Percentiles rank a stretch among this genome's conserved stretches.
Conservation (phyloP, 202 grass and related monocot genomes). For the Thinopyrum obtusiflorum region DNA sequence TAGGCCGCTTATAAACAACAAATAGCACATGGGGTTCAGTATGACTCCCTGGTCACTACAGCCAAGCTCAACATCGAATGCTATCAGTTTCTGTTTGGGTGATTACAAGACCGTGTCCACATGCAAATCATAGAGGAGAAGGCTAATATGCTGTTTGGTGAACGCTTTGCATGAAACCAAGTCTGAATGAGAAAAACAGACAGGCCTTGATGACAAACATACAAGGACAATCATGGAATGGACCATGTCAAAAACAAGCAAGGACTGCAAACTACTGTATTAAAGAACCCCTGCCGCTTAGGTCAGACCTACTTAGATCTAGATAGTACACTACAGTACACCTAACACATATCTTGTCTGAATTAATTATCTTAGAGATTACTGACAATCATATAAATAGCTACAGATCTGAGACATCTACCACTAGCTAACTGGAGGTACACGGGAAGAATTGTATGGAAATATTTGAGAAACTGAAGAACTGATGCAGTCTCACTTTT, state of each 20-base stretch:
- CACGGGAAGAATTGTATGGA: not conserved
- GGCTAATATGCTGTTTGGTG: not conserved
- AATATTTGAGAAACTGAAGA: not conserved
- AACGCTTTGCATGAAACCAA: not conserved
- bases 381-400: not conserved
- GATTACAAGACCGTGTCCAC: not conserved
- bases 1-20: constrained; percentile 11
- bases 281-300: not conserved
- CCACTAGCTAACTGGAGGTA: not conserved
- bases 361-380: not conserved
- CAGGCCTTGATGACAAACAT: not conserved
- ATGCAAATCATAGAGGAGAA: not conserved
- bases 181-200: not conserved
- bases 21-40: constrained; percentile 2
- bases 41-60: not conserved
- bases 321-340: not conserved
- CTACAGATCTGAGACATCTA: not conserved
- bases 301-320: not conserved
- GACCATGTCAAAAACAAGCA: not conserved
- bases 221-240: not conserved
- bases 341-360: not conserved
- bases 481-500: too few relatives aligned
- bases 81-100: not conserved
- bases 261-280: not conserved
- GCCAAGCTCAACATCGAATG: not conserved